Conservation (phyloP, 768 basidiomycete genomes). For the Calvatia gigantea region DNA sequence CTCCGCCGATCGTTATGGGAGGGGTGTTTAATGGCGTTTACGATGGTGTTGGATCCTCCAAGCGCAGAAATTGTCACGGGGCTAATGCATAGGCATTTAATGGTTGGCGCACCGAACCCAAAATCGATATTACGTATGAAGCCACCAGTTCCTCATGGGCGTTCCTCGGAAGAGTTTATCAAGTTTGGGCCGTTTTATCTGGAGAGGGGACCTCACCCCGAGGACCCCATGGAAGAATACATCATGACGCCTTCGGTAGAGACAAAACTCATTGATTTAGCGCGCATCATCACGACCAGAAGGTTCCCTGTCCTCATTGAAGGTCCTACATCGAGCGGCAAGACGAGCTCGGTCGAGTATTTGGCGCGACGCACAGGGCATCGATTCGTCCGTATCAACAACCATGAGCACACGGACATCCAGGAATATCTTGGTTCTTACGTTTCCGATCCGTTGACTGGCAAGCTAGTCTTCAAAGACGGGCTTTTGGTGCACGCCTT, state of each 20-base stretch:
- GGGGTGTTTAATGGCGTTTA: conserved; percentile 96
- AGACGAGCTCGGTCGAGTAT: conserved; percentile 96
- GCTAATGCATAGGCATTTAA: conserved; percentile 74
- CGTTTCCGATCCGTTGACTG: conserved; percentile 86
- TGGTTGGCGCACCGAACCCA: conserved; percentile 76
- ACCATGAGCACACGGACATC: conserved; percentile 99
- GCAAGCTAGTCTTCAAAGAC: conserved; percentile 94
- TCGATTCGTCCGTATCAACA: conserved; percentile 96
- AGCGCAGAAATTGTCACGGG: conserved; percentile 65
- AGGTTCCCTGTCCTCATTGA: conserved; percentile 95
- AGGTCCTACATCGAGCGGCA: conserved; percentile 96
- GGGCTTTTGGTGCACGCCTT: conserved; percentile 92
- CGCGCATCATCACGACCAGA: conserved; percentile 83
- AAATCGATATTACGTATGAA: conserved; percentile 71
- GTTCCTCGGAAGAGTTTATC: conserved; percentile 52
- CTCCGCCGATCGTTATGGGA: conserved; percentile 91
- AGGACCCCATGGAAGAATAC: conserved; percentile 72
- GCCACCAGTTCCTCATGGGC: conserved; percentile 48
- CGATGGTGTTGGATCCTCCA: conserved; percentile 81
- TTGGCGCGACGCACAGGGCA: conserved; percentile 92
- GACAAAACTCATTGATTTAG: conserved; percentile 90
- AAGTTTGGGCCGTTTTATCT: conserved; percentile 93
- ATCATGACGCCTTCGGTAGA: conserved; percentile 96
- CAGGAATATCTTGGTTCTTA: conserved; percentile 98
- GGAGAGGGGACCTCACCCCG: conserved; percentile 66